A percentile compares a stretch with the other conserved stretches of the same genome.
Conservation (phyloP, 2,329 filamentous ascomycete species). For the Paraphoma sp. region DNA sequence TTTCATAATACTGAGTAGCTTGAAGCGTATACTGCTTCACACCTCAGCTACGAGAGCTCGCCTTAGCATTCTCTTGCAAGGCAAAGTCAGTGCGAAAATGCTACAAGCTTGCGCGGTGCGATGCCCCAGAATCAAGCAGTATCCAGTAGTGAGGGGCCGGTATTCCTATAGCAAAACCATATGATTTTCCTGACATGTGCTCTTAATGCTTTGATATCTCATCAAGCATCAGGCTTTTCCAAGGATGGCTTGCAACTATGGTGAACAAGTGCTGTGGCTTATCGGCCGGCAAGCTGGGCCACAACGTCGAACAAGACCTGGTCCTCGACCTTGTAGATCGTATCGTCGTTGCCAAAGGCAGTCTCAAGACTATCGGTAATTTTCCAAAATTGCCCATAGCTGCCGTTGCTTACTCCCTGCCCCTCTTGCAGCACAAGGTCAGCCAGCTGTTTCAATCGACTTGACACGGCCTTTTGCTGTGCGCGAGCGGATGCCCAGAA, state of each 20-base stretch:
- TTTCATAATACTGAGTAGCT: neutral
- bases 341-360: slow-evolving; percentile 52
- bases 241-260: too few relatives aligned
- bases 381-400: slow-evolving; percentile 45
- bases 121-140: too few relatives aligned
- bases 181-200: too few relatives aligned
- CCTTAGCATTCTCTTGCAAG: too few relatives aligned
- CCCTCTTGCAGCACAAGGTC: slow-evolving; percentile 48
- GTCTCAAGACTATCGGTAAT: slow-evolving; percentile 48
- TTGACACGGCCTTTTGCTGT: slow-evolving; percentile 59
- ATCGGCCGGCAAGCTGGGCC: slow-evolving; percentile 5
- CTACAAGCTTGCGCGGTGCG: too few relatives aligned
- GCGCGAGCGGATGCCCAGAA: slow-evolving; percentile 66
- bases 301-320: slow-evolving; percentile 38
- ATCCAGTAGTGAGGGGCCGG: too few relatives aligned
- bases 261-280: too few relatives aligned
- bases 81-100: too few relatives aligned
- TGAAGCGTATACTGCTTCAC: neutral
- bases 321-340: slow-evolving; percentile 49
- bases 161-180: too few relatives aligned
- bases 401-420: slow-evolving; percentile 34
- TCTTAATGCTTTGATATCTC: too few relatives aligned
- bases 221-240: too few relatives aligned
- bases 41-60: neutral
- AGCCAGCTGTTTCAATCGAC: slow-evolving; percentile 54